Percentiles rank a stretch among this genome's conserved stretches.
Conservation (phyloP, 192 early-diverging fungal species). For the Linnemannia schmuckeri region DNA sequence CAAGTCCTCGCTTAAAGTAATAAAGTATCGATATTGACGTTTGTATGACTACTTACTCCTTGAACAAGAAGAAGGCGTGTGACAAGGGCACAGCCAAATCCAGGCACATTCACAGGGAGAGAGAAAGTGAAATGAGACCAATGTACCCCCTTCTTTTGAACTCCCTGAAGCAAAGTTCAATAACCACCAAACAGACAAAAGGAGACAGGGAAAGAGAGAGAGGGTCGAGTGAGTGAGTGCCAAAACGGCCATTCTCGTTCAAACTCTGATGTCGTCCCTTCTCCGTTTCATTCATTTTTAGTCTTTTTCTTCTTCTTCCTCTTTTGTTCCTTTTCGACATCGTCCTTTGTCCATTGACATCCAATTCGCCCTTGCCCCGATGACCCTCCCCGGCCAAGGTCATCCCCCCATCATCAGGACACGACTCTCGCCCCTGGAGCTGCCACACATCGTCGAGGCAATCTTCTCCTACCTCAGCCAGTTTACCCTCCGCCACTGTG, state of each 20-base stretch:
- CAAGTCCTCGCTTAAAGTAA: background rate
- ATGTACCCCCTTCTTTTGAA: too few relatives aligned
- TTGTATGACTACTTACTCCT: too few relatives aligned
- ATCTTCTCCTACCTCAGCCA: conserved; percentile 26
- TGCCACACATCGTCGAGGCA: conserved; percentile 13
- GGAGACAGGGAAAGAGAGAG: background rate
- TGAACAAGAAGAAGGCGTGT: too few relatives aligned
- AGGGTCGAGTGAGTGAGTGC: background rate
- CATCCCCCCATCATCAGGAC: conserved; percentile 1
- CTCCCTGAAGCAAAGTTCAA: too few relatives aligned
- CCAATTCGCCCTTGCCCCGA: background rate
- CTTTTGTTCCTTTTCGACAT: background rate
- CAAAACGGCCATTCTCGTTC: conserved; percentile 9
- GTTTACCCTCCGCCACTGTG: conserved; percentile 1
- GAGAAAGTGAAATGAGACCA: too few relatives aligned
- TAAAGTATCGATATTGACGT: too few relatives aligned
- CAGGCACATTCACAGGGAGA: too few relatives aligned
- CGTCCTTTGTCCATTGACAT: background rate
- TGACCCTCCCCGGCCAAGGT: conserved; percentile 3
- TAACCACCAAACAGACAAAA: background rate
- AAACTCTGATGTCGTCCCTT: background rate
- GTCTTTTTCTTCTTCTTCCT: background rate
- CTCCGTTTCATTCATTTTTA: background rate
- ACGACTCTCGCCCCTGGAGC: background rate
- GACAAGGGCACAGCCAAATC: too few relatives aligned